Evolutionary conservation across 208 protist species (phyloP).

Genomic region (Leishmania guyanensis): DNA sequence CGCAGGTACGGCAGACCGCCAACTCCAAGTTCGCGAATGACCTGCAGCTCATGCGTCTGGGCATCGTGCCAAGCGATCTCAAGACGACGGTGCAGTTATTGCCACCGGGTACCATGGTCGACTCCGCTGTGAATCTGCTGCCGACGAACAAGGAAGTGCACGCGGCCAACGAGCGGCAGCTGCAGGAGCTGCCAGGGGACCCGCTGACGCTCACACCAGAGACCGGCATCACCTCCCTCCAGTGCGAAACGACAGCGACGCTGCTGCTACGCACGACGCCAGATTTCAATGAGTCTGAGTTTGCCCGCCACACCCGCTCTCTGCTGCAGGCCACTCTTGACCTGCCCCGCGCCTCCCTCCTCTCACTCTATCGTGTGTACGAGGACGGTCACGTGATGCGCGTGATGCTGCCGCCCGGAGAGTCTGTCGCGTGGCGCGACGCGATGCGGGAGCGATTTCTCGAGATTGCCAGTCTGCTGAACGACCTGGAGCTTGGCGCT

Average conservation of each 20-base stretch:
- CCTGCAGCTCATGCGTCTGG: constrained; percentile 77
- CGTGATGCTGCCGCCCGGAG: constrained; percentile 78
- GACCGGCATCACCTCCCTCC: constrained; percentile 79
- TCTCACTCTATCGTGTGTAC: constrained; percentile 82
- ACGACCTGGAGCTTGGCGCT: constrained; percentile 73
- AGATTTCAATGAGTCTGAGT: constrained; percentile 75
- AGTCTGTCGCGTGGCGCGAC: constrained; percentile 81
- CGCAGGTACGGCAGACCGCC: constrained; percentile 69
- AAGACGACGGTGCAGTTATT: constrained; percentile 73
- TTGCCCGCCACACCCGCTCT: constrained; percentile 70
- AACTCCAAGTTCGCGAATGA: constrained; percentile 68
- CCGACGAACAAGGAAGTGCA: constrained; percentile 89
- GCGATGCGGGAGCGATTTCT: constrained; percentile 84
- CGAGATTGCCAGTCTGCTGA: constrained; percentile 74
- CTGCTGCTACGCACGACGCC: constrained; percentile 76
- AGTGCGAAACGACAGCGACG: constrained; percentile 77
- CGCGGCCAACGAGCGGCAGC: constrained; percentile 75
- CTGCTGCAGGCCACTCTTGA: constrained; percentile 83
- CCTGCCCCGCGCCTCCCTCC: constrained; percentile 70
- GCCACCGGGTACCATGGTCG: constrained; percentile 83
- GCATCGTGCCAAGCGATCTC: constrained; percentile 63
- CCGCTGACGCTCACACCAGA: constrained; percentile 70
- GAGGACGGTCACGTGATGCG: constrained; percentile 88
- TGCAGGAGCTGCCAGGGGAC: constrained; percentile 72
- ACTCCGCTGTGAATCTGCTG: constrained; percentile 82